These are phyloP conservation scores for Stereocaulon alpinum DNA, from an alignment of 495 filamentous ascomycete genomes.

Conservation along the genomic window DNA sequence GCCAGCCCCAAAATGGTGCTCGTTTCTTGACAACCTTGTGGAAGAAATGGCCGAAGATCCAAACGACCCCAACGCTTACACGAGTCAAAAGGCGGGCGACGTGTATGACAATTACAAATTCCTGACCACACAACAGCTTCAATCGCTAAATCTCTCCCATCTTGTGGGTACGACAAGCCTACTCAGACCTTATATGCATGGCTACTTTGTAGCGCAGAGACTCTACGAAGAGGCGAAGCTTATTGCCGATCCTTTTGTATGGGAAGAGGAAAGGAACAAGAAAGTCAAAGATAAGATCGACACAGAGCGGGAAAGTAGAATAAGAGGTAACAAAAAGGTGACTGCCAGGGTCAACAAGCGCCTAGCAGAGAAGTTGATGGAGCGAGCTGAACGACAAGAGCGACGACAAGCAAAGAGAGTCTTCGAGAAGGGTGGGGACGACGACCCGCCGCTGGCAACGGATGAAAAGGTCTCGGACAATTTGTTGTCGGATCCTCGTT, in stretches of 20 bases:
- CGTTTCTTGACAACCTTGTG: constrained; percentile 90
- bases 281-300: constrained; percentile 84
- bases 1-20: constrained; percentile 89
- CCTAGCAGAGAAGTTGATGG: constrained; percentile 72
- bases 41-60: constrained; percentile 92
- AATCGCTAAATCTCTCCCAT: constrained; percentile 70
- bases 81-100: constrained; percentile 43
- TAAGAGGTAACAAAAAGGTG: constrained; percentile 85
- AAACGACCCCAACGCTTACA: constrained; percentile 58
- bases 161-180: constrained; percentile 78
- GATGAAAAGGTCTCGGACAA: constrained; percentile 30
- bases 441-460: constrained; percentile 26
- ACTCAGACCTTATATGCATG: constrained; percentile 93
- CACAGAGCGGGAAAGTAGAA: constrained; percentile 83
- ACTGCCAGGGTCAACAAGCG: constrained; percentile 80
- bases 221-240: constrained; percentile 90
- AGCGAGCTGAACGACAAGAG: constrained; percentile 70
- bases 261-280: constrained; percentile 81
- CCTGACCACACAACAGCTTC: constrained; percentile 74
- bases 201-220: constrained; percentile 88
- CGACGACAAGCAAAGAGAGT: constrained; percentile 51
- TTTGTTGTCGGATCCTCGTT: constrained; percentile 73
- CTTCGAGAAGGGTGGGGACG: constrained; percentile 45
- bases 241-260: constrained; percentile 84
- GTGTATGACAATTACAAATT: constrained; percentile 99